Conservation (phyloP, 257 asterid genomes). For the Lantana camara region DNA sequence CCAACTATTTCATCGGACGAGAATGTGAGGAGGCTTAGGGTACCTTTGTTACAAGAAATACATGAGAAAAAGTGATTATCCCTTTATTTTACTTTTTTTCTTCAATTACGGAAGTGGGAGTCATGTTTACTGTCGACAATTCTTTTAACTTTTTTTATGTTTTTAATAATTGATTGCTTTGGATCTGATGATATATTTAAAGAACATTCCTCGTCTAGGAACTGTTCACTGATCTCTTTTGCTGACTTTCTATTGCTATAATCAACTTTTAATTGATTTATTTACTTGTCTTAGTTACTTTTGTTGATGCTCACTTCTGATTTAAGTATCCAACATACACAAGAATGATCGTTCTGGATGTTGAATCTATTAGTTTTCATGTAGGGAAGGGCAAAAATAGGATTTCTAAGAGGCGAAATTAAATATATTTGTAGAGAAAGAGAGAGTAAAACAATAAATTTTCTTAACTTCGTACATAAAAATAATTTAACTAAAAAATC, state of each 20-base stretch:
- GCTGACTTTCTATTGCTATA: conserved; percentile 1
- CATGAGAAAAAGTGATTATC: neutral
- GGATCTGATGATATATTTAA: conserved; percentile 52
- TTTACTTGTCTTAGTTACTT: neutral
- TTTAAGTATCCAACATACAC: neutral
- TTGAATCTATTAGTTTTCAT: too few species aligned
- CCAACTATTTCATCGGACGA: too few species aligned
- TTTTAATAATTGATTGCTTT: conserved; percentile 35
- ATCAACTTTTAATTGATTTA: neutral
- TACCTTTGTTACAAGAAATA: too few species aligned
- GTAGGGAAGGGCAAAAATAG: too few species aligned
- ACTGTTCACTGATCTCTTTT: conserved; percentile 10
- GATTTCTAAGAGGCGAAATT: too few species aligned
- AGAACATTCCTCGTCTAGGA: conserved; percentile 36
- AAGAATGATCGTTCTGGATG: too few species aligned
- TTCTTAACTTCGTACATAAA: too few species aligned
- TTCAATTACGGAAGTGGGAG: conserved; percentile 28
- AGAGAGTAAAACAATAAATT: too few species aligned
- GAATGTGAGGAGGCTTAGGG: neutral
- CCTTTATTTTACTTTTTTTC: conserved; percentile 1
- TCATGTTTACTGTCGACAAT: conserved; percentile 24
- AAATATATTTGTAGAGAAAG: too few species aligned
- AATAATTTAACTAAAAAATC: too few species aligned
- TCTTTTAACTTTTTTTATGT: conserved; percentile 10
- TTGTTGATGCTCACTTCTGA: conserved; percentile 10